phyloP scores from a whole-genome alignment of 2,329 filamentous ascomycete species.

The Plectosphaerella sp. region DNA sequence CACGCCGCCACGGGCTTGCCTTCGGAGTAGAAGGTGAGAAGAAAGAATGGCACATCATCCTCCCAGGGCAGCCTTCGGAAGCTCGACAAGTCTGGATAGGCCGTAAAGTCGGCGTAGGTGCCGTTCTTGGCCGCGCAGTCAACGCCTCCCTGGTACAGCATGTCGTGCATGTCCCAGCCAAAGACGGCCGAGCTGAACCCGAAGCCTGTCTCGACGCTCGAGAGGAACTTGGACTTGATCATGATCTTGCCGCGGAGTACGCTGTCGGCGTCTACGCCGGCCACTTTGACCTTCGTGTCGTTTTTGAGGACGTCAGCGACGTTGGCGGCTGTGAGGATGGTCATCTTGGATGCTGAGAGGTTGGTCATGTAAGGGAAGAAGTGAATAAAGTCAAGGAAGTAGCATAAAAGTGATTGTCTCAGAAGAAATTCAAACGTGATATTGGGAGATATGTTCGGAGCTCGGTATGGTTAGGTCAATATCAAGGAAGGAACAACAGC shows the following conservation, averaged over 20 bases:
- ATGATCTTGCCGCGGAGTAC: constrained; percentile 75
- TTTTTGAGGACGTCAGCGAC: background rate
- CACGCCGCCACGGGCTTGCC: constrained; percentile 68
- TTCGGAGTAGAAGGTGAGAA: constrained; percentile 69
- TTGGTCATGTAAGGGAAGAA: too few relatives aligned
- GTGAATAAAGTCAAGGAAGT: too few relatives aligned
- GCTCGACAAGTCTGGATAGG: constrained; percentile 64
- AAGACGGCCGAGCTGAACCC: constrained; percentile 83
- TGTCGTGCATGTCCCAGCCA: constrained; percentile 85
- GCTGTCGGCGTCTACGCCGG: constrained; percentile 73
- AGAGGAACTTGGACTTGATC: constrained; percentile 78
- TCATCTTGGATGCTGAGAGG: too few relatives aligned
- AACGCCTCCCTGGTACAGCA: constrained; percentile 71
- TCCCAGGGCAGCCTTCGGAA: constrained; percentile 79
- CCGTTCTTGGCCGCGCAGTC: constrained; percentile 75
- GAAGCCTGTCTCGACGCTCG: constrained; percentile 68
- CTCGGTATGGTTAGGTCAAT: background rate
- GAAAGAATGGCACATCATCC: constrained; percentile 69
- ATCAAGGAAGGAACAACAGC: background rate
- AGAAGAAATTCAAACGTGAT: background rate
- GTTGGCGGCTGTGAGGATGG: background rate
- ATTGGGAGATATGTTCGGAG: background rate
- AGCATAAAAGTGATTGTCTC: too few relatives aligned
- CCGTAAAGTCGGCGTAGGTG: constrained; percentile 72
- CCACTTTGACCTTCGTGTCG: constrained; percentile 38